A percentile compares a stretch with the other conserved stretches of the same genome.
These are phyloP conservation scores for Stipa capillata DNA, from an alignment of 176 grass and related monocot species.

Conservation along the genomic window DNA sequence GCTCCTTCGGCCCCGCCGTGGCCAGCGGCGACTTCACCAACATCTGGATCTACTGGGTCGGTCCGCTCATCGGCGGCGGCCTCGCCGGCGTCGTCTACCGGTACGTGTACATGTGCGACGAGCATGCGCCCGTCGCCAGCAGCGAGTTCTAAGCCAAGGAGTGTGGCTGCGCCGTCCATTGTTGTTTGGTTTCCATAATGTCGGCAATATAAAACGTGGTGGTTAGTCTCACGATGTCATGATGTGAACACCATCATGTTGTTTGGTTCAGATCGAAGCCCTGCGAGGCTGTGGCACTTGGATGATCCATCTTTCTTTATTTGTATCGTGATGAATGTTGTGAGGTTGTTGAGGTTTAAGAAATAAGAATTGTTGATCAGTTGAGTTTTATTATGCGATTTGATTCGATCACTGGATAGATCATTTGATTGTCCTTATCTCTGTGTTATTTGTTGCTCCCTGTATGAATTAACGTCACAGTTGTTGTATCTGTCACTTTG, in stretches of 20 bases:
- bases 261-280: constrained; percentile 23
- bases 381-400: constrained; percentile 10
- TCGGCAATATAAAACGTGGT: not conserved
- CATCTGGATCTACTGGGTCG: constrained; percentile 47
- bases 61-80: constrained; percentile 38
- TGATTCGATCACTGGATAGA: not conserved
- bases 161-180: not conserved
- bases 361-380: not conserved
- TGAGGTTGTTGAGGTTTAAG: not conserved
- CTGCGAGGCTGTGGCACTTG: not conserved
- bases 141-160: constrained; percentile 16
- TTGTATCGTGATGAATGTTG: constrained; percentile 1
- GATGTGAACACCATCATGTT: not conserved
- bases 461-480: too few relatives aligned
- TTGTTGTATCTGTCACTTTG: too few relatives aligned
- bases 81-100: constrained; percentile 34
- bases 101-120: constrained; percentile 44
- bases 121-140: constrained; percentile 31
- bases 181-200: not conserved
- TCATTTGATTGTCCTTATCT: not conserved
- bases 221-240: not conserved
- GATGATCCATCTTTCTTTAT: not conserved
- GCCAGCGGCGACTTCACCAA: constrained; percentile 29
- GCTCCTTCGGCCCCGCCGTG: constrained; percentile 37
- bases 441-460: not conserved